Evolutionary conservation across 2,329 filamentous ascomycete genomes (phyloP).

Genomic region (Raffaelea ambrosiae): DNA sequence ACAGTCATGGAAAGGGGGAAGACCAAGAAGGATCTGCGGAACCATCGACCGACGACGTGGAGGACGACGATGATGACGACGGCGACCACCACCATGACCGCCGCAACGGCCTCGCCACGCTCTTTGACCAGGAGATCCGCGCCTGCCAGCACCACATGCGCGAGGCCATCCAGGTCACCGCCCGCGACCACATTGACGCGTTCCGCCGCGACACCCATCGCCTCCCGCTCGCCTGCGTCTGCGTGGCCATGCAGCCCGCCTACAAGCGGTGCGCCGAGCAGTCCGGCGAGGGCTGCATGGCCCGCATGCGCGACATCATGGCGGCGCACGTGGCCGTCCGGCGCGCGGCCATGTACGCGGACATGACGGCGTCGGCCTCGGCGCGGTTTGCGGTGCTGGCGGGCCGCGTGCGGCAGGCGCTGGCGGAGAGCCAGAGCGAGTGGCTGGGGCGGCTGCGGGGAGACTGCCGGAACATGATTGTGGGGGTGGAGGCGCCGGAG

Average conservation of each 20-base stretch:
- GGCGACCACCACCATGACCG: too few species aligned
- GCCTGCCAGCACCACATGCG: neutral
- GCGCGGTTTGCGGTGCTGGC: slow-evolving; percentile 28
- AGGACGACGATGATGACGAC: too few species aligned
- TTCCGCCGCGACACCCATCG: slow-evolving; percentile 44
- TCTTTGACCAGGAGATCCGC: slow-evolving; percentile 3
- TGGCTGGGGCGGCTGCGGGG: slow-evolving; percentile 42
- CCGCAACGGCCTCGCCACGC: too few species aligned
- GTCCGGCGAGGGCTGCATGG: slow-evolving; percentile 32
- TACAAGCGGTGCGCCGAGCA: slow-evolving; percentile 38
- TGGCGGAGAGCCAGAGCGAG: slow-evolving; percentile 37
- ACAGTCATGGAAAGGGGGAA: too few species aligned
- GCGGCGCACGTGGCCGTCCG: slow-evolving; percentile 27
- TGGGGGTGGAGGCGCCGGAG: slow-evolving; percentile 22
- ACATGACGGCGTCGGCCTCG: slow-evolving; percentile 32
- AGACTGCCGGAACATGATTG: slow-evolving; percentile 43
- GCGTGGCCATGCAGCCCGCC: slow-evolving; percentile 31
- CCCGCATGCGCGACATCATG: slow-evolving; percentile 46
- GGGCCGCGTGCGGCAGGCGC: slow-evolving; percentile 19
- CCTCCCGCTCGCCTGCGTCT: slow-evolving; percentile 41
- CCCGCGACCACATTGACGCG: slow-evolving; percentile 15
- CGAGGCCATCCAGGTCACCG: neutral
- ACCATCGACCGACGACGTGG: too few species aligned
- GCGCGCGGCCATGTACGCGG: slow-evolving; percentile 39
- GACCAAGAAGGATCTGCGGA: too few species aligned